Evolutionary conservation across 257 asterid genomes (phyloP).

Genomic region (Sherardia arvensis): DNA sequence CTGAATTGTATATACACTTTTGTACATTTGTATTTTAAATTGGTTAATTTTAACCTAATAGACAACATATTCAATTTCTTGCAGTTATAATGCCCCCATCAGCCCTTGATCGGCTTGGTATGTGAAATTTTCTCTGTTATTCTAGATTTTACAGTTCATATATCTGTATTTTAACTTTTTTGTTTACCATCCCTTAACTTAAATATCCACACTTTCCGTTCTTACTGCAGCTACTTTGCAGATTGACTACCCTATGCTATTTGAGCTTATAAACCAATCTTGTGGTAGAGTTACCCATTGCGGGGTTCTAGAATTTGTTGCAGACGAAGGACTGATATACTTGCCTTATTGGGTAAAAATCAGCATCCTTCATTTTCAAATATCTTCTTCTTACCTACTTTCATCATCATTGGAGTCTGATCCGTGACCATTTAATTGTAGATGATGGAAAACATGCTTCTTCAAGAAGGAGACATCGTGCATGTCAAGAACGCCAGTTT

Average conservation of each 20-base stretch:
- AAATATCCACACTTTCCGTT: not conserved
- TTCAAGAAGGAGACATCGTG: constrained; percentile 32
- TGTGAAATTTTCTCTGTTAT: not conserved
- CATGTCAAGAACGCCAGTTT: constrained; percentile 19
- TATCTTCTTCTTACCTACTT: not conserved
- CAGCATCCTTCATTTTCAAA: not conserved
- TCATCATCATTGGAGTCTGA: not conserved
- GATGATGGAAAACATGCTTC: constrained; percentile 36
- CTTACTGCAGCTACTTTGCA: constrained; percentile 19
- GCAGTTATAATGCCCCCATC: constrained; percentile 34
- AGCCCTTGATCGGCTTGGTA: constrained; percentile 32
- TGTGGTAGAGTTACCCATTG: constrained; percentile 20
- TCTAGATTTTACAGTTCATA: not conserved
- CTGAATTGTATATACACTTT: not conserved
- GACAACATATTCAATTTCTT: not conserved
- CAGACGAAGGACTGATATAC: constrained; percentile 25
- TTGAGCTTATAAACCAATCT: constrained; percentile 18
- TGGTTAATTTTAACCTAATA: not conserved
- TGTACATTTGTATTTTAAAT: not conserved
- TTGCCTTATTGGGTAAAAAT: constrained; percentile 25
- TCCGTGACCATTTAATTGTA: not conserved
- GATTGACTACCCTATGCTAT: constrained; percentile 30
- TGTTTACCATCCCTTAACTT: not conserved
- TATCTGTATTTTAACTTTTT: not conserved
- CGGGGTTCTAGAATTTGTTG: constrained; percentile 27